Percentiles rank a stretch among this genome's conserved stretches.
These are phyloP conservation scores for Aspergillus nidulans DNA, from an alignment of 495 filamentous ascomycete genomes.

Conservation along the genomic window DNA sequence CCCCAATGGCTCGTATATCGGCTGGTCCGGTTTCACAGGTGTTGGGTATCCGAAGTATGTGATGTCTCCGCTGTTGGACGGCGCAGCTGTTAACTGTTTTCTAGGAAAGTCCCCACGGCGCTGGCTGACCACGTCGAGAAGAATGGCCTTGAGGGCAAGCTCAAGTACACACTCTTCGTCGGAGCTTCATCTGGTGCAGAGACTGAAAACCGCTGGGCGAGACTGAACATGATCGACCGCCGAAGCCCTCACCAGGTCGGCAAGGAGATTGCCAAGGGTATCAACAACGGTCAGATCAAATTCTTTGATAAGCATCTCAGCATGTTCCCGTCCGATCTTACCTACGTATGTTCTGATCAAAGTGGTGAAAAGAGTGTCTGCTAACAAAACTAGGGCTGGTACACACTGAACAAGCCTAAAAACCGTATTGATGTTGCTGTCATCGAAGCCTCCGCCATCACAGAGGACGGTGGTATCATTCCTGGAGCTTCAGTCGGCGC, in stretches of 20 bases:
- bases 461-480: slow-evolving; percentile 88
- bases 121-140: slow-evolving; percentile 87
- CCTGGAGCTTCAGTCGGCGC: slow-evolving; percentile 85
- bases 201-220: slow-evolving; percentile 88
- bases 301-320: slow-evolving; percentile 91
- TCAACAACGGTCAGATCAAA: slow-evolving; percentile 82
- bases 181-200: slow-evolving; percentile 86
- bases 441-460: slow-evolving; percentile 84
- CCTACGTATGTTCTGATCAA: slow-evolving; percentile 57
- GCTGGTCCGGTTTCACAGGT: slow-evolving; percentile 89
- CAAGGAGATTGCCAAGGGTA: slow-evolving; percentile 85
- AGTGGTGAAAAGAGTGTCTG: too few relatives aligned
- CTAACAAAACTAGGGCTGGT: slow-evolving; percentile 74
- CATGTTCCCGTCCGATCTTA: slow-evolving; percentile 88
- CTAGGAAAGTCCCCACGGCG: slow-evolving; percentile 76
- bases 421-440: slow-evolving; percentile 79
- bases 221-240: slow-evolving; percentile 82
- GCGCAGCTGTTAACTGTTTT: slow-evolving; percentile 7
- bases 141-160: slow-evolving; percentile 77
- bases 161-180: slow-evolving; percentile 83
- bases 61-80: not conserved
- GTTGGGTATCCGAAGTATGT: slow-evolving; percentile 86
- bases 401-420: slow-evolving; percentile 68
- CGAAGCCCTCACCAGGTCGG: slow-evolving; percentile 85
- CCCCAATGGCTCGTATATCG: slow-evolving; percentile 77